Evolutionary conservation across 2,329 filamentous ascomycete species (phyloP).

Genomic region (Zasmidium cellare): DNA sequence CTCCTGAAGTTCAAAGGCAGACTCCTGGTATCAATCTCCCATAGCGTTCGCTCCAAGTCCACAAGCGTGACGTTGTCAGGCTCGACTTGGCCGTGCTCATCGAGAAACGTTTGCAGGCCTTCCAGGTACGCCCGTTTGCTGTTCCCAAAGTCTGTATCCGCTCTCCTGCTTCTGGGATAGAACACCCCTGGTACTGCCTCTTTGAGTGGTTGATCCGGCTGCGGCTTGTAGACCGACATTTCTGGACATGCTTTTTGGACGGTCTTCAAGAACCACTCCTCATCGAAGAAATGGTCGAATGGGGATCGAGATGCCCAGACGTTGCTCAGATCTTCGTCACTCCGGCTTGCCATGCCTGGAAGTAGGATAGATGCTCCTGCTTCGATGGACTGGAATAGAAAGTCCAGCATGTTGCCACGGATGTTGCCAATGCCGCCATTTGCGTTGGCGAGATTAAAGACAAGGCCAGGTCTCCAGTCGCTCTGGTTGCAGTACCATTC

Average conservation of each 20-base stretch:
- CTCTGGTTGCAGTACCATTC: constrained; percentile 36
- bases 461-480: constrained; percentile 38
- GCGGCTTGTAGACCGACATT: constrained; percentile 26
- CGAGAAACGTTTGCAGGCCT: not conserved
- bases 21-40: constrained; percentile 33
- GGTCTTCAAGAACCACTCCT: constrained; percentile 25
- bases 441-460: constrained; percentile 47
- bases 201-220: constrained; percentile 10
- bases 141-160: constrained; percentile 21
- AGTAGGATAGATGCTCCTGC: constrained; percentile 43
- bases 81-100: not conserved
- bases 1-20: constrained; percentile 26
- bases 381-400: constrained; percentile 13
- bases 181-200: constrained; percentile 22
- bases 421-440: constrained; percentile 42
- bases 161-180: constrained; percentile 21
- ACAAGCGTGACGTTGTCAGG: constrained; percentile 18
- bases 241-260: constrained; percentile 28
- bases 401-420: constrained; percentile 13
- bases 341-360: constrained; percentile 19
- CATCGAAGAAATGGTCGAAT: constrained; percentile 31
- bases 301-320: constrained; percentile 24
- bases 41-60: constrained; percentile 31
- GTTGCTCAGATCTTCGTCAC: constrained; percentile 17
- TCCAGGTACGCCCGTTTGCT: constrained; percentile 17